A percentile compares a stretch with the other conserved stretches of the same genome.
Evolutionary conservation across 2,329 filamentous ascomycete species (phyloP).

Genomic region (Diaporthe helianthi): DNA sequence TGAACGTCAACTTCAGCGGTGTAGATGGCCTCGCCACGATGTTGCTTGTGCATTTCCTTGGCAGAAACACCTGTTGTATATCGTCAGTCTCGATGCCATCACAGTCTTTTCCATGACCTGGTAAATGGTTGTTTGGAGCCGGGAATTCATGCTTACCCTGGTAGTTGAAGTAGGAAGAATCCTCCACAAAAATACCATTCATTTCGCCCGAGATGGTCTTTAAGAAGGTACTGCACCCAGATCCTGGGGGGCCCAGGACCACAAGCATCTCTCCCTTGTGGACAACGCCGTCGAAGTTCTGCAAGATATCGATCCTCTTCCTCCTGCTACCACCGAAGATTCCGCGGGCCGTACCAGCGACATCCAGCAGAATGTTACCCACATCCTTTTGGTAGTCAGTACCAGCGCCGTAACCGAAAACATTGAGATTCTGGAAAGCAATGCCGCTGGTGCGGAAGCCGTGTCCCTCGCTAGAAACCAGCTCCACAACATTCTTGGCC

Average conservation of each 20-base stretch:
- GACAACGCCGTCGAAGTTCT: constrained; percentile 71
- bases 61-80: constrained; percentile 62
- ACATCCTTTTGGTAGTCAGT: constrained; percentile 77
- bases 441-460: constrained; percentile 68
- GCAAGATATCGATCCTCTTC: constrained; percentile 71
- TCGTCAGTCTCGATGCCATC: not conserved
- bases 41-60: constrained; percentile 77
- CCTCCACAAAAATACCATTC: constrained; percentile 77
- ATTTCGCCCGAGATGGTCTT: constrained; percentile 87
- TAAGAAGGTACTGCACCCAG: constrained; percentile 84
- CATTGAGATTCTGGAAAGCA: constrained; percentile 71
- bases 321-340: constrained; percentile 57
- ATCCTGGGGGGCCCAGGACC: constrained; percentile 74
- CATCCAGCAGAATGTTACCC: constrained; percentile 64
- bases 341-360: constrained; percentile 51
- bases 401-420: constrained; percentile 70
- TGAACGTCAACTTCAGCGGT: constrained; percentile 85
- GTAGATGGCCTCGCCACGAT: constrained; percentile 87
- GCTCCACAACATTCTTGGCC: constrained; percentile 65
- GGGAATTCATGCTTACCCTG: constrained; percentile 59
- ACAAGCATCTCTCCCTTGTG: constrained; percentile 78
- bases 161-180: constrained; percentile 80
- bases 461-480: constrained; percentile 59
- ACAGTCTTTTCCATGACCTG: not conserved
- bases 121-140: not conserved